A percentile compares a stretch with the other conserved stretches of the same genome.
phyloP scores from a whole-genome alignment of 805 yeast genomes.

The Grigorovia yakushimaensis region DNA sequence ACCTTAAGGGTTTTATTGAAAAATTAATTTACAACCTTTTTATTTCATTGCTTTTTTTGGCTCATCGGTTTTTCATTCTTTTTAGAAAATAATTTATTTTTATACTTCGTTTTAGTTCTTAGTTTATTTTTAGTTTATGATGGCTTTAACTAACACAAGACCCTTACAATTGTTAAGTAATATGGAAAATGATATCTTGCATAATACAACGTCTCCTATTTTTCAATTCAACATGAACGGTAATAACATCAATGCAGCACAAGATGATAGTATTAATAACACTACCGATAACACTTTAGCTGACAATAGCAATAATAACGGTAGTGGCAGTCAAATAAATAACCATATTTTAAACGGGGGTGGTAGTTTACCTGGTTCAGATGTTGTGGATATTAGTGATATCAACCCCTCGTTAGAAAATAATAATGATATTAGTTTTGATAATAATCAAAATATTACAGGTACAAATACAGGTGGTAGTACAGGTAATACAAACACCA shows the following conservation, averaged over 20 bases:
- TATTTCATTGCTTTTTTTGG: not conserved
- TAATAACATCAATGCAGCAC: conserved; percentile 1
- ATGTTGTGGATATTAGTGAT: conserved; percentile 13
- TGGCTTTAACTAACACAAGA: conserved; percentile 64
- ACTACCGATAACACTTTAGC: not conserved
- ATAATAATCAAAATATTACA: conserved; percentile 1
- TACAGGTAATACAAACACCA: not conserved
- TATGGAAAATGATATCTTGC: conserved; percentile 28
- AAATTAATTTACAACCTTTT: not conserved
- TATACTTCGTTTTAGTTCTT: too few relatives aligned
- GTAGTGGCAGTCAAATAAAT: not conserved
- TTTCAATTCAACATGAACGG: conserved; percentile 23
- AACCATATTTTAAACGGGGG: conserved; percentile 7
- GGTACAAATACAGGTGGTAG: not conserved
- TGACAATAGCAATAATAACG: not conserved
- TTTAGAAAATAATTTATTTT: too few relatives aligned
- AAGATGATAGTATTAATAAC: conserved; percentile 1
- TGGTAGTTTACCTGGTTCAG: conserved; percentile 8
- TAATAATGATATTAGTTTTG: conserved; percentile 1
- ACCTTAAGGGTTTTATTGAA: not conserved
- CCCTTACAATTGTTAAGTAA: conserved; percentile 42
- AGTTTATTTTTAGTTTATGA: too few relatives aligned
- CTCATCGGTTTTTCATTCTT: not conserved
- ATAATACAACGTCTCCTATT: conserved; percentile 27
- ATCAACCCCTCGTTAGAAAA: conserved; percentile 10